Evolutionary conservation across 1,139 yeast species (phyloP).

Genomic region (Kurtzmaniella natalensis): DNA sequence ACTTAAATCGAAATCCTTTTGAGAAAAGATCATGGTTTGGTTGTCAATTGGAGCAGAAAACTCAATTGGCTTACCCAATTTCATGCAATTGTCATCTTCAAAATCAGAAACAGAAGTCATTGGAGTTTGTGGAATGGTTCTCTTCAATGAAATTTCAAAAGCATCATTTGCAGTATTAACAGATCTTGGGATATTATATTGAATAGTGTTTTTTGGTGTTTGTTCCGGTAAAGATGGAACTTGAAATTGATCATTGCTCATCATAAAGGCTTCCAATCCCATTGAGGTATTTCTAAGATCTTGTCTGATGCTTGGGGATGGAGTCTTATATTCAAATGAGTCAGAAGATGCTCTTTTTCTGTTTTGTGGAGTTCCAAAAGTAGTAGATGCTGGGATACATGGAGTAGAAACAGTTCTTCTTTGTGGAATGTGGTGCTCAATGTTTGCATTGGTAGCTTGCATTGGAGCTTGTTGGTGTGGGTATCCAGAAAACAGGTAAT

Average conservation of each 20-base stretch:
- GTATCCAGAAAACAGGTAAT: slow-evolving; percentile 5
- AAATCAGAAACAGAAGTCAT: slow-evolving; percentile 21
- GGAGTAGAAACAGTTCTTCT: slow-evolving; percentile 4
- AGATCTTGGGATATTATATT: slow-evolving; percentile 4
- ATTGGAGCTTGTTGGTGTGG: slow-evolving; percentile 8
- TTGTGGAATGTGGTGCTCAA: no score
- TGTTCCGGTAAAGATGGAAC: slow-evolving; percentile 9
- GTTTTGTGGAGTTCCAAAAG: slow-evolving; percentile 18
- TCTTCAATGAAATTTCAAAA: slow-evolving; percentile 6
- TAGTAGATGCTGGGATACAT: neutral
- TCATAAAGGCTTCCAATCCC: slow-evolving; percentile 31
- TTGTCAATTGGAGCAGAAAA: slow-evolving; percentile 16
- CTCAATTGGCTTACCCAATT: slow-evolving; percentile 12
- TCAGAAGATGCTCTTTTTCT: slow-evolving; percentile 20
- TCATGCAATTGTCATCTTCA: slow-evolving; percentile 16
- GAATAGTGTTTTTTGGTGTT: slow-evolving; percentile 4
- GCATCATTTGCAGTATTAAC: slow-evolving; percentile 9
- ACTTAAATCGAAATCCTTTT: slow-evolving; percentile 29
- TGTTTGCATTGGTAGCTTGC: slow-evolving; percentile 21
- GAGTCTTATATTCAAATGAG: slow-evolving; percentile 14
- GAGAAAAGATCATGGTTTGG: slow-evolving; percentile 21
- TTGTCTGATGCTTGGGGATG: no score
- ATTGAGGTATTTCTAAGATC: slow-evolving; percentile 7
- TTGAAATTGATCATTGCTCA: slow-evolving; percentile 26
- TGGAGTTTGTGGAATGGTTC: slow-evolving; percentile 16